Evolutionary conservation across 1,139 yeast genomes (phyloP), one percentile per base, ranked within the genome.

Genomic region (Scheffersomyces lignicola): DNA sequence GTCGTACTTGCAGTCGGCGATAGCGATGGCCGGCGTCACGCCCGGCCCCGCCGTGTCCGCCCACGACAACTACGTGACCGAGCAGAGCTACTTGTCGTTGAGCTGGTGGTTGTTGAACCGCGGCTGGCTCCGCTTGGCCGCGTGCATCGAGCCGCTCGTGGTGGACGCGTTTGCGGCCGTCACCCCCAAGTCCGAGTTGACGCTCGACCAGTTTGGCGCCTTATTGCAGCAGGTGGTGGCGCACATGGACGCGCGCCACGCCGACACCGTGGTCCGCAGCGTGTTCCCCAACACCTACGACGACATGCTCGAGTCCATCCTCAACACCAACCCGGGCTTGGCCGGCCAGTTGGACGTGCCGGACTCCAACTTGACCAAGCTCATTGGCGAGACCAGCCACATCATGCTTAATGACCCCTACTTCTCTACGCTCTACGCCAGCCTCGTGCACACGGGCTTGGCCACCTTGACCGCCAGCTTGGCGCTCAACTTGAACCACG

Each of bases 81-180:
- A 88, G 55, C 90, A 92, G 51, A 83, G 89, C 38, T 92, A 86
- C 55, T 69, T 92, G 40, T 84, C 95, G 2, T 76, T 88, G 44
- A 81, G 90, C 47, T 92, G 97, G 97, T 92, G 97, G 96, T 62
- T 92, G 34, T 69, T 92, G 39, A 89, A 92, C 58, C 77, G 80
- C 46, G 97, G 97, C 1, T 88, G 94, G 92, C 54, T 67, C 24
- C 67, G 69, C 32, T 62, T 84, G 34, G 72, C 78, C 32, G 65
- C 71, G 32, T 59, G 73, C 24, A 76, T 88, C 22, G 78, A 78
- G 50, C 57, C 60, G 1, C 67, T 77, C 4, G 94, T 90, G 3
- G 65, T 65, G 24, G 68, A 68, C 23, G 81, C 80, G 27, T 88
- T 89, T 56, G 76, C 70, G 17, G 65, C 65, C 14, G 65, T 86